Percentiles rank a stretch among this genome's conserved stretches.
Evolutionary conservation across 306 rosid genomes (phyloP).

Genomic region (Alnus rubra): DNA sequence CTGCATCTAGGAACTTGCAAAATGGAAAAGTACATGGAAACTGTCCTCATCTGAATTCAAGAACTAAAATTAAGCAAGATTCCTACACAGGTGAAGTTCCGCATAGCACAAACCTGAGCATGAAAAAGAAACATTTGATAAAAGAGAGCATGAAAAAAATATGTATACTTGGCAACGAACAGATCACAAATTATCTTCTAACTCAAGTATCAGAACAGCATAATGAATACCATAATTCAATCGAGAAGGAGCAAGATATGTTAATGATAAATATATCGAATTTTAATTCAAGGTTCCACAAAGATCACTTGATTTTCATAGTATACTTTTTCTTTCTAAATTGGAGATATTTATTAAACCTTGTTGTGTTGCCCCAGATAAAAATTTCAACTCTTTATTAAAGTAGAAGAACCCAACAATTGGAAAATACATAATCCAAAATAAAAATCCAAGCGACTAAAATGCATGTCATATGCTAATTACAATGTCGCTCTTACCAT

Average conservation of each 20-base stretch:
- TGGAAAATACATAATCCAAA: conserved; percentile 7
- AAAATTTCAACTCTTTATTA: neutral
- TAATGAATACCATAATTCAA: neutral
- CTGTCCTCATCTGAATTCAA: conserved; percentile 60
- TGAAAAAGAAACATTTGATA: conserved; percentile 12
- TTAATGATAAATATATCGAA: neutral
- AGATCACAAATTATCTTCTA: neutral
- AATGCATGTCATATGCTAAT: conserved; percentile 12
- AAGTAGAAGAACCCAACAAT: conserved; percentile 14
- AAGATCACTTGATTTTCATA: neutral
- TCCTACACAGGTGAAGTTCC: conserved; percentile 24
- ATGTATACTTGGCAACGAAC: conserved; percentile 2
- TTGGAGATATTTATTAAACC: conserved; percentile 6
- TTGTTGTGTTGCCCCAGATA: neutral
- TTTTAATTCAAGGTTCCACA: neutral
- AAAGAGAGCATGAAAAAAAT: conserved; percentile 2
- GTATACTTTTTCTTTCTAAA: neutral
- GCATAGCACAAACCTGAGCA: conserved; percentile 46
- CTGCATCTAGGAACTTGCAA: conserved; percentile 68
- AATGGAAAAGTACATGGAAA: conserved; percentile 62
- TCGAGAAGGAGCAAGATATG: conserved; percentile 5
- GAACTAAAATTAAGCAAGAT: conserved; percentile 13
- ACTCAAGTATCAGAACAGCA: neutral
- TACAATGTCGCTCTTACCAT: conserved; percentile 1
- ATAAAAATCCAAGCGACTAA: neutral